Base-by-base conservation (phyloP, 2,329 filamentous ascomycete species). In the Phyllosticta citrichinensis region DNA sequence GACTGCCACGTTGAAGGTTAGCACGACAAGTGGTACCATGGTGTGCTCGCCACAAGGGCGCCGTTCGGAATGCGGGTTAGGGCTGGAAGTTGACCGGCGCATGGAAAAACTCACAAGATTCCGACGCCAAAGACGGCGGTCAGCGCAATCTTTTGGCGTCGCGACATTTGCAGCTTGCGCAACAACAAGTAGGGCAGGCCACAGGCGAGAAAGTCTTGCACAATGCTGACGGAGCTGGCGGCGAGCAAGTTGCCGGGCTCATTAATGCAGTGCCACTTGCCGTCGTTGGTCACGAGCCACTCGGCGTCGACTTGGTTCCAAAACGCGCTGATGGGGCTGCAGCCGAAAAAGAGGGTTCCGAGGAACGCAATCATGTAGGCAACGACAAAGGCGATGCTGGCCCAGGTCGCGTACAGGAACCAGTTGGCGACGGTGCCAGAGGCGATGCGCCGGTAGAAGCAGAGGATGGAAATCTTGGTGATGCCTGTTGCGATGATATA, bases 91-190 rank as follows among this genome's bases (percentile, higher is more conserved):
- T 24, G 22, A 56, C 22, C 52, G 40, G n/a, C 17, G 50, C 25
- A 27, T n/a, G 20, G 19, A 40, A 22, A 10, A 10, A 68, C 67
- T 67, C 60, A 77, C 71, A 80, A 69, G 4, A 79, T 69, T 0
- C 78, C 75, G 5, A 77, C 63, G 8, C 68, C 76, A 70, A 76
- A 72, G 65, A 80, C 72, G 53, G 76, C 74, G 54, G 78, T 75
- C 9, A 79, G 66, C 0, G 72, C 76, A 24, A 77, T 62, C 65
- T 77, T 79, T 65, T 80, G 78, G 20, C 71, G 67, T 17, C 61
- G 65, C 3, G 75, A 70, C 47, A 81, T 72, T 35, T 74, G 71
- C 3, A 80, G 68, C n/a, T 76, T 73, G 67, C 74, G 70, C 5
- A 79, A 74, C 50, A 80, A 71, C 24, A 79, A 69, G 12, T 76